phyloP scores from a whole-genome alignment of 805 yeast species.

The Kuraishia floccosa region DNA sequence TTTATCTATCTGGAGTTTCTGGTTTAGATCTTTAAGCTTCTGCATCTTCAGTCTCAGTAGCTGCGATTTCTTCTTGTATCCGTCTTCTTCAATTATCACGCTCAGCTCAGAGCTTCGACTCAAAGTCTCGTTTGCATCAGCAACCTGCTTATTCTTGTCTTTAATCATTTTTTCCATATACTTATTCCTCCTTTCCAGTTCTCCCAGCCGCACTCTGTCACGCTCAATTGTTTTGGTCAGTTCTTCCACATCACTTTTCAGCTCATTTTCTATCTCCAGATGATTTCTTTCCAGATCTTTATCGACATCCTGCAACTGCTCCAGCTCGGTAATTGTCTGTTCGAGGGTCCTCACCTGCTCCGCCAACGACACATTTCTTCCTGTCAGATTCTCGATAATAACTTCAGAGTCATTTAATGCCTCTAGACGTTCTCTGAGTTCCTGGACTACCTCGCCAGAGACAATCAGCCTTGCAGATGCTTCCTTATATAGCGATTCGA shows the following conservation, averaged over 20 bases:
- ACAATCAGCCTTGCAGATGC: conserved; percentile 1
- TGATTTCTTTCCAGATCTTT: conserved; percentile 37
- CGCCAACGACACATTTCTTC: conserved; percentile 12
- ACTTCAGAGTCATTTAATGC: background rate
- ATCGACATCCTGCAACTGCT: conserved; percentile 30
- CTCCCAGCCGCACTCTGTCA: background rate
- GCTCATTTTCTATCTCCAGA: conserved; percentile 27
- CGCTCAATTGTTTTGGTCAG: background rate
- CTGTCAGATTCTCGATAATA: conserved; percentile 8
- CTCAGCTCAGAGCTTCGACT: no score
- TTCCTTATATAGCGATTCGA: background rate
- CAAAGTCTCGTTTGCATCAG: no score
- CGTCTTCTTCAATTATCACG: no score
- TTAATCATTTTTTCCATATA: background rate
- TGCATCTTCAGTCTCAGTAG: no score
- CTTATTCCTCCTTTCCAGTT: background rate
- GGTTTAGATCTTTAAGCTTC: no score
- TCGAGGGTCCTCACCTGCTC: conserved; percentile 5
- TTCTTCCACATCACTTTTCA: conserved; percentile 23
- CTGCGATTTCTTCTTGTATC: no score
- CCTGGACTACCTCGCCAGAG: background rate
- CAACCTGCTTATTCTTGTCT: no score
- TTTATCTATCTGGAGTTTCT: no score
- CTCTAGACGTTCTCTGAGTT: background rate
- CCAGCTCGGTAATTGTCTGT: conserved; percentile 10